Percentiles rank a stretch among this genome's conserved stretches.
These are phyloP conservation scores for Elsinoe fawcettii DNA, from an alignment of 2,329 filamentous ascomycete species.

Conservation along the genomic window DNA sequence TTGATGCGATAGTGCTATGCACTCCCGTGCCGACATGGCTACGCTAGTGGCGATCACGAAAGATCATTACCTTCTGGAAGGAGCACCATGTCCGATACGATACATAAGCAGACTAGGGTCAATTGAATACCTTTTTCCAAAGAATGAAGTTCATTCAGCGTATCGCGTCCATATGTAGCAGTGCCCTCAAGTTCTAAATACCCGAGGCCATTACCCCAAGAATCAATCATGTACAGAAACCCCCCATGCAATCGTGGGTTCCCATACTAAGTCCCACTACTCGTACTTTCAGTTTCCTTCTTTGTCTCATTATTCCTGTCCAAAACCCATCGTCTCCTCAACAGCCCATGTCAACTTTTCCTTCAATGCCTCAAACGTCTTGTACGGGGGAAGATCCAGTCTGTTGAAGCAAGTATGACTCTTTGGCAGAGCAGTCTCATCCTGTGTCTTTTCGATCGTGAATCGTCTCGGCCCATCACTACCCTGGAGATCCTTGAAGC, in stretches of 20 bases:
- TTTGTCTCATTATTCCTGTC: slow-evolving; percentile 65
- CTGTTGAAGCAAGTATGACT: slow-evolving; percentile 99
- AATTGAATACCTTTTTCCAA: background rate
- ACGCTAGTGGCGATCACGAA: background rate
- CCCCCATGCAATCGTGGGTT: slow-evolving; percentile 12
- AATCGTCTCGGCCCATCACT: slow-evolving; percentile 92
- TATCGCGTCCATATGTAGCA: slow-evolving; percentile 11
- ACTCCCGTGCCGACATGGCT: background rate
- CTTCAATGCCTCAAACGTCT: slow-evolving; percentile 74
- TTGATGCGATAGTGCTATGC: background rate
- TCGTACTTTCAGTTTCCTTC: background rate
- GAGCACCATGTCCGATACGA: background rate
- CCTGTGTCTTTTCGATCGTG: slow-evolving; percentile 96
- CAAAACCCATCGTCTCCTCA: slow-evolving; percentile 97
- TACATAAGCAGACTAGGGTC: background rate
- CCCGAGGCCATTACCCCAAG: background rate
- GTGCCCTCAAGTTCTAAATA: slow-evolving; percentile 6
- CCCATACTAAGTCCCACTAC: background rate
- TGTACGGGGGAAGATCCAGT: slow-evolving; percentile 89
- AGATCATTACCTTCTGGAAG: background rate
- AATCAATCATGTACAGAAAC: slow-evolving; percentile 13
- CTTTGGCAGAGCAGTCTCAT: slow-evolving; percentile 83
- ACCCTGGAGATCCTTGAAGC: slow-evolving; percentile 97
- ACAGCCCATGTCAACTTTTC: slow-evolving; percentile 92
- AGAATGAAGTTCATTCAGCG: slow-evolving; percentile 9